Evolutionary conservation across 192 early-diverging fungal genomes (phyloP), one percentile per base, ranked within the genome.

Genomic region (Phlyctochytrium bullatum): DNA sequence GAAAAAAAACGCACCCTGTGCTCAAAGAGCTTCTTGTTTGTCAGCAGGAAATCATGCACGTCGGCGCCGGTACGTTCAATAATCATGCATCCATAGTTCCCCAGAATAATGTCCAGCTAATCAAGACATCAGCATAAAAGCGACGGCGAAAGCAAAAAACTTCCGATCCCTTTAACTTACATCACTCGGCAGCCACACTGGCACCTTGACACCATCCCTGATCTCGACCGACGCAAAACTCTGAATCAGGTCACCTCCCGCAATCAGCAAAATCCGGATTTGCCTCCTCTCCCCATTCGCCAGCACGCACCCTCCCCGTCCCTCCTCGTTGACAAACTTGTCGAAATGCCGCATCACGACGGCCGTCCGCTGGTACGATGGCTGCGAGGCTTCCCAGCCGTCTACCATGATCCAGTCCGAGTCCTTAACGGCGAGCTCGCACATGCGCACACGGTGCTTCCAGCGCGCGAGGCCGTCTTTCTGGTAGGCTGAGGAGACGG

Each of bases 381-480:
- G 69, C 73, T 94, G 92, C 60, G 86, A 60, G 52, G 89, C 82
- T 70, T 99, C 97, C 95, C 95, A 99, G 53, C 84, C 80, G 80
- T 99, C 97, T 17, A 97, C 93, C 92, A 95, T 96, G 27, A 99
- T 73, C 92, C 93, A 99, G n/a, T 84, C 76, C 50, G 84, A 90
- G 58, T 88, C 86, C 63, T 90, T 84, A 0, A 90, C 88, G 1
- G 94, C 95, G 34, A 92, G 72, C 65, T 93, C 84, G 79, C 94
- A 96, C 97, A 99, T 99, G 25, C 81, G 76, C 10, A 98, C 93
- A 27, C 97, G 84, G 76, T 99, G 92, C 54, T 84, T 73, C 65
- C 91, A 92, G 17, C 86, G 79, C 0, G 92, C 95, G 27, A 99
- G 80, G 4, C 95, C 97, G 62, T 90, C 88, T 71, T 99, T 98